Percentiles rank a stretch among this genome's conserved stretches.
Conservation (phyloP, 2,329 filamentous ascomycete species). For the Sporothrix sp. region DNA sequence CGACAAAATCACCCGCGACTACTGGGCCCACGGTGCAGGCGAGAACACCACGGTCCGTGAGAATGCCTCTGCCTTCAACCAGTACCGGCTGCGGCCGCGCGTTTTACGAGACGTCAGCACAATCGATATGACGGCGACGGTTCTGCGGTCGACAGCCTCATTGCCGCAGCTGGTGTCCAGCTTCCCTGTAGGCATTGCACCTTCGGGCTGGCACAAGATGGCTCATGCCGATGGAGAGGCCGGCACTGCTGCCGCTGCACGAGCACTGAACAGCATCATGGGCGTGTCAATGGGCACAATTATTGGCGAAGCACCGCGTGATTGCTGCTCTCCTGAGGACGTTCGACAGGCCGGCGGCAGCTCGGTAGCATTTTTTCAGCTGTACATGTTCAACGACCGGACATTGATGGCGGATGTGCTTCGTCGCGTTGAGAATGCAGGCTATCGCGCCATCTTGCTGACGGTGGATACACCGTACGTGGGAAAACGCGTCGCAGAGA, state of each 20-base stretch:
- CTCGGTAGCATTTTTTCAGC: conserved; percentile 38
- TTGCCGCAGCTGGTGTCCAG: conserved; percentile 14
- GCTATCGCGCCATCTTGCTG: conserved; percentile 32
- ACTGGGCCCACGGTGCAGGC: conserved; percentile 11
- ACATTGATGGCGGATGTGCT: conserved; percentile 32
- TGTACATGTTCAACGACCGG: conserved; percentile 42
- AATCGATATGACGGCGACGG: conserved; percentile 15
- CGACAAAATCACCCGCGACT: conserved; percentile 9
- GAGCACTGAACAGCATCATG: conserved; percentile 34
- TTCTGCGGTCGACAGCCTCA: conserved; percentile 18
- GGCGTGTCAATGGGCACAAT: conserved; percentile 29
- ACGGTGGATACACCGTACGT: conserved; percentile 43
- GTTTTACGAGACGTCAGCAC: conserved; percentile 23
- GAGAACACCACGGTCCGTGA: conserved; percentile 12
- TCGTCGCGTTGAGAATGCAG: conserved; percentile 10
- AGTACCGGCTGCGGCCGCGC: conserved; percentile 22
- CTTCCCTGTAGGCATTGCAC: conserved; percentile 44
- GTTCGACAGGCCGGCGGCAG: conserved; percentile 27
- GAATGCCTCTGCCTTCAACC: conserved; percentile 12
- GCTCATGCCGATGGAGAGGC: conserved; percentile 44
- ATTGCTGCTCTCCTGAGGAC: conserved; percentile 31
- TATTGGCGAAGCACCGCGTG: conserved; percentile 30
- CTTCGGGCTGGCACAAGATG: conserved; percentile 42
- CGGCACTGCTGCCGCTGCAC: conserved; percentile 38
- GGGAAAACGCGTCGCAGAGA: conserved; percentile 14